A percentile compares a stretch with the other conserved stretches of the same genome.
Conservation (phyloP, 352 stramenopile species). For the Elongisporangium prolatum region DNA sequence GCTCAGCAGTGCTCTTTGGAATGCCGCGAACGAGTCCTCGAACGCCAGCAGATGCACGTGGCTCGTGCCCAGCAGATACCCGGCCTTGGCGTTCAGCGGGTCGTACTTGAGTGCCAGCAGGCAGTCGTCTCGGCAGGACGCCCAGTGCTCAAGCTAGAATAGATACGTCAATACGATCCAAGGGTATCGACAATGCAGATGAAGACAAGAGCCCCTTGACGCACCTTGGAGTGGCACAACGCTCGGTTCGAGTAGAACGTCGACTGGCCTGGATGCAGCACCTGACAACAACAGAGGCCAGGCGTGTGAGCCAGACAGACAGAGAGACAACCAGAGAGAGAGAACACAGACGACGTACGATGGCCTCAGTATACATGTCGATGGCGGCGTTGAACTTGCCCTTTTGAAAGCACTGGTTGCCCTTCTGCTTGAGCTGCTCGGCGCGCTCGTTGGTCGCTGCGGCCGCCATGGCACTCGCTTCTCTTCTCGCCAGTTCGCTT, state of each 20-base stretch:
- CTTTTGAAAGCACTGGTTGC: conserved; percentile 80
- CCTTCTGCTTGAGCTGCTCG: conserved; percentile 72
- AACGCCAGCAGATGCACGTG: conserved; percentile 42
- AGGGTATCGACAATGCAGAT: no score
- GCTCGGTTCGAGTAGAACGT: conserved; percentile 82
- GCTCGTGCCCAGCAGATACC: conserved; percentile 69
- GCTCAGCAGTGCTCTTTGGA: conserved; percentile 39
- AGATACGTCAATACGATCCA: no score
- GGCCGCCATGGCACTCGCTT: no score
- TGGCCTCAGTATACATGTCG: conserved; percentile 85
- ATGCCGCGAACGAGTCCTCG: conserved; percentile 41
- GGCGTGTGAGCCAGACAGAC: conserved; percentile 4
- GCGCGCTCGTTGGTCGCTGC: conserved; percentile 34
- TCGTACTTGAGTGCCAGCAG: conserved; percentile 45
- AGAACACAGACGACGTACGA: no score
- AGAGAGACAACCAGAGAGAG: not conserved
- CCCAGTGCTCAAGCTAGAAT: conserved; percentile 64
- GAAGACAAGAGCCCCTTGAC: not conserved
- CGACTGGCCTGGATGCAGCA: conserved; percentile 46
- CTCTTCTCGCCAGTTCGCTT: no score
- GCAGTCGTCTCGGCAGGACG: conserved; percentile 62
- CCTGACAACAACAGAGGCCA: no score
- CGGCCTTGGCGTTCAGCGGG: conserved; percentile 67
- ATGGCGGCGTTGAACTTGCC: conserved; percentile 73
- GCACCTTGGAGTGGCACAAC: conserved; percentile 63